phyloP scores from a whole-genome alignment of 2,329 filamentous ascomycete genomes.

The Sphaerostilbella broomeana region DNA sequence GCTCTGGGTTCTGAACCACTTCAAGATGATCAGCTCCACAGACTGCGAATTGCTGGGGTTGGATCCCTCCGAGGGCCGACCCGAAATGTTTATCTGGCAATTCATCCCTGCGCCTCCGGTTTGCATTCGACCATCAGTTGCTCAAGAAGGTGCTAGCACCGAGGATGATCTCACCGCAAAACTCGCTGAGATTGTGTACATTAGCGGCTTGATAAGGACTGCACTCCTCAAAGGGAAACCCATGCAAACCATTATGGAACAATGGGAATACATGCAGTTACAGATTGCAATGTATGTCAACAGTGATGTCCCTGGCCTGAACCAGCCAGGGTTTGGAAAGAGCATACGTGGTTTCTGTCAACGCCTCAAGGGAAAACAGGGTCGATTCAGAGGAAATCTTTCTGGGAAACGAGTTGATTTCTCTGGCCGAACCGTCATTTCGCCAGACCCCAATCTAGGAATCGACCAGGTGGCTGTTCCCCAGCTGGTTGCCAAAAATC shows the following conservation, averaged over 20 bases:
- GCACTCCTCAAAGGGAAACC: constrained; percentile 77
- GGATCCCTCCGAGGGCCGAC: constrained; percentile 76
- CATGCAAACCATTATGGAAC: constrained; percentile 87
- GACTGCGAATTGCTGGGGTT: constrained; percentile 91
- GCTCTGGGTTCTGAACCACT: constrained; percentile 79
- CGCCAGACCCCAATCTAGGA: constrained; percentile 87
- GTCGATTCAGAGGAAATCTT: constrained; percentile 91
- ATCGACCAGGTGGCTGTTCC: constrained; percentile 94
- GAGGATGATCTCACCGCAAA: constrained; percentile 97
- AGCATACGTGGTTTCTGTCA: constrained; percentile 91
- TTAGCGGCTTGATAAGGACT: constrained; percentile 79
- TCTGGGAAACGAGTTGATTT: constrained; percentile 99
- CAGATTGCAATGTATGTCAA: constrained; percentile 98
- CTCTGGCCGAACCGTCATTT: constrained; percentile 95
- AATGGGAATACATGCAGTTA: constrained; percentile 94
- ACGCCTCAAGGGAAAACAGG: constrained; percentile 92
- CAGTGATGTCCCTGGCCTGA: constrained; percentile 88
- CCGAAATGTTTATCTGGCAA: constrained; percentile 98
- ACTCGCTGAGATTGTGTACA: constrained; percentile 91
- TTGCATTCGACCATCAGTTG: constrained; percentile 88
- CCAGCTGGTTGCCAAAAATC: constrained; percentile 83
- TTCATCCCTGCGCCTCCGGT: constrained; percentile 91
- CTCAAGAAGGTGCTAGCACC: constrained; percentile 85
- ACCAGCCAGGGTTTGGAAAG: constrained; percentile 80
- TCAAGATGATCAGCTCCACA: constrained; percentile 74